Evolutionary conservation across 208 protist species (phyloP), one percentile per base, ranked within the genome.

Genomic region (Lotmaria passim): DNA sequence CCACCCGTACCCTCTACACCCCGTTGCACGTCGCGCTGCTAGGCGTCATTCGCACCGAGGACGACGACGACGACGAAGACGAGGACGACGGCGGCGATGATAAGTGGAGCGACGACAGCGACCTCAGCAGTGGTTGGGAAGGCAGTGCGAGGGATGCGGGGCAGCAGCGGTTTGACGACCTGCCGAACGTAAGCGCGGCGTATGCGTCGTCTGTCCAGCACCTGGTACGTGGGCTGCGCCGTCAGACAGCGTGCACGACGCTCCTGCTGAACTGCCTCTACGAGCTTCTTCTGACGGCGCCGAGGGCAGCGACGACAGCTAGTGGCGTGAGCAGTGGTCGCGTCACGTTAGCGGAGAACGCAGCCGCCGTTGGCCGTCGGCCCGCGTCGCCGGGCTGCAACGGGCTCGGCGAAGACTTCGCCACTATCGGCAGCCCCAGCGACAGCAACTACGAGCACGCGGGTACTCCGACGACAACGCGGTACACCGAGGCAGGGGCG

Each of bases 1-100:
- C 80, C 15, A 73, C 86, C 26, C 72, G 72, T 41, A 58, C 79
- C 15, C 60, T 79, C 30, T 93, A 89, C 75, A 91, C 88, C 2
- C 88, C 88, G 4, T 67, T 93, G 17, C 88, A 93, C 61, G 81
- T 81, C 50, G 79, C 81, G 17, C 38, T 93, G 33, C 83, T 93
- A 26, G 88, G 87, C 36, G 83, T 83, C 3, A 68, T 86, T 21
- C 65, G 73, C 7, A 73, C 65, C 64, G 77, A 69, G 36, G 70
- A 82, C 12, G 47, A 55, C n/a, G 59, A 48, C 12, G 39, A 57
- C 24, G 73, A 63, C 8, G 65, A 47, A n/a, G 43, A 47, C 28
- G n/a, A n/a, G n/a, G 38, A 33, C n/a, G 43, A 56, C 17, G 51
- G 21, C 30, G 39, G 3, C 5, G 47, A 51, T 3, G 55, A 33